Conservation (phyloP, 1,284 basidiomycete genomes). For the Meripilus lineatus region DNA sequence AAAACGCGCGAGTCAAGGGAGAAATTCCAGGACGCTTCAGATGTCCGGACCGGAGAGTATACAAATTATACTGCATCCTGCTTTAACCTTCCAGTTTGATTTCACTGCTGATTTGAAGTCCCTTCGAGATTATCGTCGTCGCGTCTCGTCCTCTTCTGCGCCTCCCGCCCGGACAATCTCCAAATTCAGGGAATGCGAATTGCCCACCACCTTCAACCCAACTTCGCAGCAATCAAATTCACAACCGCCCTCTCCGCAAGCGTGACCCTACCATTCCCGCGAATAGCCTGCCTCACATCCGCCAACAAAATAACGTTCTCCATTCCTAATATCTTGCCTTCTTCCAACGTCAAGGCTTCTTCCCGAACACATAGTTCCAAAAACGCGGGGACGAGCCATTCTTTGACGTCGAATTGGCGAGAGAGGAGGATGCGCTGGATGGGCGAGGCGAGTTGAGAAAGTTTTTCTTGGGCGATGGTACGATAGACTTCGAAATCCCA, state of each 20-base stretch:
- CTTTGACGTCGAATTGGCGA: slow-evolving; percentile 16
- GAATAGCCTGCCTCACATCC: slow-evolving; percentile 13
- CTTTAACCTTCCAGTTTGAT: too few relatives aligned
- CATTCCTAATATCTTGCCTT: slow-evolving; percentile 20
- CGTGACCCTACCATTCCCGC: slow-evolving; percentile 1
- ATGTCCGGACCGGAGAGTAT: too few relatives aligned
- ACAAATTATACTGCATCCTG: too few relatives aligned
- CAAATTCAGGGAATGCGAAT: too few relatives aligned
- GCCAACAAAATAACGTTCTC: slow-evolving; percentile 18
- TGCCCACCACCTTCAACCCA: too few relatives aligned
- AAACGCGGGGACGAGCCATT: slow-evolving; percentile 20
- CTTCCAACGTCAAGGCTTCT: slow-evolving; percentile 19
- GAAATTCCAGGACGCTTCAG: too few relatives aligned
- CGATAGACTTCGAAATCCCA: slow-evolving; percentile 21
- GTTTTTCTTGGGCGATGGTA: slow-evolving; percentile 20
- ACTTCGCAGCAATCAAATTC: background rate
- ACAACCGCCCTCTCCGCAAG: background rate
- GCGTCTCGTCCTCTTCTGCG: too few relatives aligned
- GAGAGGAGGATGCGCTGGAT: slow-evolving; percentile 21
- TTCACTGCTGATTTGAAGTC: too few relatives aligned
- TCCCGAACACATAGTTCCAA: slow-evolving; percentile 18
- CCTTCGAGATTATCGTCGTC: too few relatives aligned
- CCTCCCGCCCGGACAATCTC: too few relatives aligned
- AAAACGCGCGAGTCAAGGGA: too few relatives aligned
- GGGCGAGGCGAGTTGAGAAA: slow-evolving; percentile 13